phyloP scores from a whole-genome alignment of 2,329 filamentous ascomycete species.

The Fonsecaea pugnacius region DNA sequence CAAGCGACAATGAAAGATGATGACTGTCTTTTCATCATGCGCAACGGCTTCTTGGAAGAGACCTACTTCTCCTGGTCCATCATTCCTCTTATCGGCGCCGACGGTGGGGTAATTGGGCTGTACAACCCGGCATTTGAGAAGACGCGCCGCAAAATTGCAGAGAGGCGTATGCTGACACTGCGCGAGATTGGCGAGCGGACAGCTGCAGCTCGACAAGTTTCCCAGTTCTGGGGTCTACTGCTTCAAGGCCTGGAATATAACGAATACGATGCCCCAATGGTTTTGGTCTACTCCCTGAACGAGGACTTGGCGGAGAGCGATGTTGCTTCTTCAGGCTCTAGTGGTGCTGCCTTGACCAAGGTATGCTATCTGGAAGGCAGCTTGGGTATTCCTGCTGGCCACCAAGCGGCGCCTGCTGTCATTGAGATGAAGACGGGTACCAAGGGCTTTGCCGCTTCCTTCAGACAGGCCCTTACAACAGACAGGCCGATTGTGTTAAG shows the following conservation, averaged over 20 bases:
- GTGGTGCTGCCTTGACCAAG: constrained; percentile 64
- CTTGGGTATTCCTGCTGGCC: constrained; percentile 68
- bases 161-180: constrained; percentile 77
- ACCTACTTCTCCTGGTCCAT: constrained; percentile 79
- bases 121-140: constrained; percentile 85
- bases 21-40: constrained; percentile 72
- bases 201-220: constrained; percentile 71
- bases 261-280: constrained; percentile 75
- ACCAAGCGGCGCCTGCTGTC: constrained; percentile 62
- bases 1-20: constrained; percentile 85
- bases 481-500: constrained; percentile 70
- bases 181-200: constrained; percentile 78
- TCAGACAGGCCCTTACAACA: constrained; percentile 74
- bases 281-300: constrained; percentile 73
- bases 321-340: constrained; percentile 71
- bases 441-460: constrained; percentile 75
- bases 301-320: constrained; percentile 72
- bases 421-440: constrained; percentile 72
- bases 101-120: constrained; percentile 74
- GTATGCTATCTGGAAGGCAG: constrained; percentile 72
- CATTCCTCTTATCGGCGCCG: constrained; percentile 73
- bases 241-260: constrained; percentile 72
- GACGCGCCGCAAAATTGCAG: constrained; percentile 75
- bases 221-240: constrained; percentile 74
- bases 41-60: constrained; percentile 71